Evolutionary conservation across 1,284 basidiomycete species (phyloP).

Genomic region (Irpex sp.): DNA sequence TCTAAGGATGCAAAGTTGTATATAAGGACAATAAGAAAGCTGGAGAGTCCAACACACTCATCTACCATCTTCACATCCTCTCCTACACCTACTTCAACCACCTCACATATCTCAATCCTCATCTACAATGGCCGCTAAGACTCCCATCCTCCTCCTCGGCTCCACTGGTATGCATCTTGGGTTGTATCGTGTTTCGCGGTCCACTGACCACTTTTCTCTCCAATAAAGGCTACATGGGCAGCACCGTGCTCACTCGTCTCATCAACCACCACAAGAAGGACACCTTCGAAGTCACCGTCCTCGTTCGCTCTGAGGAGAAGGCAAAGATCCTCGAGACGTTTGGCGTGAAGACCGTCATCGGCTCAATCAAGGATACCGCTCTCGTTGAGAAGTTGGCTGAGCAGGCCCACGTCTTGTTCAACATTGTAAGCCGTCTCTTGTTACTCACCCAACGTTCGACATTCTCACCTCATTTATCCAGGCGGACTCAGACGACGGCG

Average conservation of each 20-base stretch:
- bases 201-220: background rate
- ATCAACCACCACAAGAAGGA: constrained; percentile 15
- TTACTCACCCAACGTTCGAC: background rate
- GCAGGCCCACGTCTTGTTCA: constrained; percentile 18
- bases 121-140: background rate
- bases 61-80: background rate
- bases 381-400: constrained; percentile 13
- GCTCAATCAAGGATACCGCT: constrained; percentile 15
- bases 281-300: constrained; percentile 19
- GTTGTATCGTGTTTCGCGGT: background rate
- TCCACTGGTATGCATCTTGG: background rate
- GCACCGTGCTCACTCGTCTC: constrained; percentile 18
- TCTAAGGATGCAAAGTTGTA: background rate
- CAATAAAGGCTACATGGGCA: constrained; percentile 22
- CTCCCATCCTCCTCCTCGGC: background rate
- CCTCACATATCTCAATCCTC: background rate
- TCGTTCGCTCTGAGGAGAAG: constrained; percentile 19
- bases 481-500: background rate
- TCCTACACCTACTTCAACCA: background rate
- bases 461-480: background rate
- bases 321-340: constrained; percentile 16
- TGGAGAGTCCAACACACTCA: background rate
- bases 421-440: background rate
- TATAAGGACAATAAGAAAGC: background rate
- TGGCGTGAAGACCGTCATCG: constrained; percentile 19